Percentiles rank a stretch among this genome's conserved stretches.
phyloP scores from a whole-genome alignment of 495 filamentous ascomycete species.

The Penicillium fimorum region DNA sequence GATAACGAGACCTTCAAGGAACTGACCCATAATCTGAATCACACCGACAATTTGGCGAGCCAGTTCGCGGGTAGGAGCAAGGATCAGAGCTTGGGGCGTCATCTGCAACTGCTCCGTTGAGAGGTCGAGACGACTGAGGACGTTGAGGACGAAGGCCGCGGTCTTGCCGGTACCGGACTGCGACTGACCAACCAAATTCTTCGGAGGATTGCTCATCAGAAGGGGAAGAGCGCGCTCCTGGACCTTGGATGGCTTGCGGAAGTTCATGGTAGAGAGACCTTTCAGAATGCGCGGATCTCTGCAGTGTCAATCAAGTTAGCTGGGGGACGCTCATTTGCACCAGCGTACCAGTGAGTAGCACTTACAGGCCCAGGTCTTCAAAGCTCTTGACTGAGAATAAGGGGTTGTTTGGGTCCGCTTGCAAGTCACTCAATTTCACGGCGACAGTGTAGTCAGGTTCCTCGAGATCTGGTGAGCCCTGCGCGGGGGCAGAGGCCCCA shows the following conservation, averaged over 20 bases:
- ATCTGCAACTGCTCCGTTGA: slow-evolving; percentile 45
- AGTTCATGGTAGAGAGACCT: slow-evolving; percentile 76
- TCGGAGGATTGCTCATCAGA: slow-evolving; percentile 75
- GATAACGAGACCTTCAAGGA: slow-evolving; percentile 67
- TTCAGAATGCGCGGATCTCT: slow-evolving; percentile 54
- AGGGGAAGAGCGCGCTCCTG: slow-evolving; percentile 91
- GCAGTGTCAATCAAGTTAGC: slow-evolving; percentile 12
- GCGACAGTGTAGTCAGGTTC: slow-evolving; percentile 80
- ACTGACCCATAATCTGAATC: slow-evolving; percentile 74
- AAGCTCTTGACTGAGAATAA: slow-evolving; percentile 82
- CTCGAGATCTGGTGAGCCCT: slow-evolving; percentile 55
- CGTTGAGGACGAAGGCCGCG: slow-evolving; percentile 90
- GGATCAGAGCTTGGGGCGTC: slow-evolving; percentile 79
- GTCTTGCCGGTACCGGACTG: slow-evolving; percentile 99
- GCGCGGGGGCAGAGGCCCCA: slow-evolving; percentile 43
- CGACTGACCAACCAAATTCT: slow-evolving; percentile 94
- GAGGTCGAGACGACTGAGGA: slow-evolving; percentile 80
- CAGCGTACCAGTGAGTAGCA: slow-evolving; percentile 14
- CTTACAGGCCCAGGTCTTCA: slow-evolving; percentile 81
- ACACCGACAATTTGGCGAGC: slow-evolving; percentile 92
- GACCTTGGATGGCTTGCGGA: slow-evolving; percentile 94
- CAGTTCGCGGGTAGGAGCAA: slow-evolving; percentile 92
- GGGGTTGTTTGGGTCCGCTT: slow-evolving; percentile 81
- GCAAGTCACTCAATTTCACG: slow-evolving; percentile 86
- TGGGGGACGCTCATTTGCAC: neutral